Percentiles rank a stretch among this genome's conserved stretches.
Evolutionary conservation across 139 green algal genomes (phyloP).

Genomic region (Chlorella sp.): DNA sequence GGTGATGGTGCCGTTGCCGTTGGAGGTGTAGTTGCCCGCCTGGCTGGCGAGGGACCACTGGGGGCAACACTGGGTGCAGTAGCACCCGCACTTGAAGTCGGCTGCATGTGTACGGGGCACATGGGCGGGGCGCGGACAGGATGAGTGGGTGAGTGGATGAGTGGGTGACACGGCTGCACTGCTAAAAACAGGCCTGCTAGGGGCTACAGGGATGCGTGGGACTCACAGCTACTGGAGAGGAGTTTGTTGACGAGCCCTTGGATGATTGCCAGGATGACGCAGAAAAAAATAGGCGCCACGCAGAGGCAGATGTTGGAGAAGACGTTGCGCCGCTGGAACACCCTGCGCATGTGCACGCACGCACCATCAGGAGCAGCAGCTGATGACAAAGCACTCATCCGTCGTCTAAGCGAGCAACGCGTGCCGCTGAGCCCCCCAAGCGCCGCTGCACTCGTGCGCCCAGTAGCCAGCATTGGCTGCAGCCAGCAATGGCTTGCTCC

Average conservation of each 20-base stretch:
- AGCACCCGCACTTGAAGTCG: not conserved
- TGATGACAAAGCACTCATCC: not conserved
- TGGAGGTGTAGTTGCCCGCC: not conserved
- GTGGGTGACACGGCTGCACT: no score
- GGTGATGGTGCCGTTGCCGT: conserved; percentile 5
- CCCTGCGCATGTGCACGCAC: not conserved
- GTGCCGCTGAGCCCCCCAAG: not conserved
- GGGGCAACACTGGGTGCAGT: not conserved
- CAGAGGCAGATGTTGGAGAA: conserved; percentile 59
- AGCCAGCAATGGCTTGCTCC: not conserved
- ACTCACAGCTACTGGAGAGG: no score
- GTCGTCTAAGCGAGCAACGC: not conserved
- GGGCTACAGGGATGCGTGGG: no score
- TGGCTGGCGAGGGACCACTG: not conserved
- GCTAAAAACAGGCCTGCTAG: no score
- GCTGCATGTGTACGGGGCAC: no score
- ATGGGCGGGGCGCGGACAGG: no score
- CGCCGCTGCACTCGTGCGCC: not conserved
- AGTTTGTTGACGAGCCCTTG: conserved; percentile 6
- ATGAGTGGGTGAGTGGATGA: no score
- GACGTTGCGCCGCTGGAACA: conserved; percentile 58
- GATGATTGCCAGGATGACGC: conserved; percentile 52
- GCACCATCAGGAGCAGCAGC: not conserved
- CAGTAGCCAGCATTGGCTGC: not conserved
- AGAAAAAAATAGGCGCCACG: conserved; percentile 63